These are phyloP conservation scores for Pythium angustatum DNA, from an alignment of 352 stramenopile species.

Conservation along the genomic window DNA sequence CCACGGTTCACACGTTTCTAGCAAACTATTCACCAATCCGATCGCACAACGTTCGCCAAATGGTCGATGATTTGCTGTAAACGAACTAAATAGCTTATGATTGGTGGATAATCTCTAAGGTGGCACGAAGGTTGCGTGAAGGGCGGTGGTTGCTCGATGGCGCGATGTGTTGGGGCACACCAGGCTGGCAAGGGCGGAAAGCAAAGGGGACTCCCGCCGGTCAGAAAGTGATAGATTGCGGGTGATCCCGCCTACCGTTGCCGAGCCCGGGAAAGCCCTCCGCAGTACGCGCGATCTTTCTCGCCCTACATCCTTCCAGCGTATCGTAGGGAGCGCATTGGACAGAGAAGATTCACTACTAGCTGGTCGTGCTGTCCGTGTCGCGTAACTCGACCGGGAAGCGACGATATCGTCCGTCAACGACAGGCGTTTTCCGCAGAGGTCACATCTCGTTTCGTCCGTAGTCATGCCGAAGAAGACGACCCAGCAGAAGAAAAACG, in stretches of 20 bases:
- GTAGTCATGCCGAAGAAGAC: slow-evolving; percentile 24
- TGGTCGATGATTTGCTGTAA: not conserved
- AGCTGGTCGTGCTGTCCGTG: not conserved
- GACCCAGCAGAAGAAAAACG: slow-evolving; percentile 6
- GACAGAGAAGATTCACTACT: slow-evolving; percentile 12
- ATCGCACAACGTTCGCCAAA: not conserved
- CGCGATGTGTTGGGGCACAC: not conserved
- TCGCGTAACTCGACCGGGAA: not conserved
- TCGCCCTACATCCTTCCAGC: not conserved
- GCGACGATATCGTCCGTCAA: not conserved
- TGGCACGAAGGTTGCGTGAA: slow-evolving; percentile 25
- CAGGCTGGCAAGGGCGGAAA: slow-evolving; percentile 8
- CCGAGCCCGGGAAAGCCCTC: not conserved
- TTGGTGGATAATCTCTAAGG: slow-evolving; percentile 16
- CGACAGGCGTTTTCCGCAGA: not conserved
- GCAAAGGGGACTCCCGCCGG: not conserved
- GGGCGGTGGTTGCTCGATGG: slow-evolving; percentile 23
- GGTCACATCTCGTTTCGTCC: not conserved
- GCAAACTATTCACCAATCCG: slow-evolving; percentile 17
- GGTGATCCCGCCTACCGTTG: slow-evolving; percentile 1
- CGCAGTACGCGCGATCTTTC: slow-evolving; percentile 15
- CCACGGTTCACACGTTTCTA: not conserved
- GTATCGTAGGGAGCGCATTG: not conserved
- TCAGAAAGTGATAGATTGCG: slow-evolving; percentile 20
- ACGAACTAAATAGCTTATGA: not conserved